Percentiles rank a stretch among this genome's conserved stretches.
phyloP scores from a whole-genome alignment of 345 rosid genomes.

The Sisymbrium irio region DNA sequence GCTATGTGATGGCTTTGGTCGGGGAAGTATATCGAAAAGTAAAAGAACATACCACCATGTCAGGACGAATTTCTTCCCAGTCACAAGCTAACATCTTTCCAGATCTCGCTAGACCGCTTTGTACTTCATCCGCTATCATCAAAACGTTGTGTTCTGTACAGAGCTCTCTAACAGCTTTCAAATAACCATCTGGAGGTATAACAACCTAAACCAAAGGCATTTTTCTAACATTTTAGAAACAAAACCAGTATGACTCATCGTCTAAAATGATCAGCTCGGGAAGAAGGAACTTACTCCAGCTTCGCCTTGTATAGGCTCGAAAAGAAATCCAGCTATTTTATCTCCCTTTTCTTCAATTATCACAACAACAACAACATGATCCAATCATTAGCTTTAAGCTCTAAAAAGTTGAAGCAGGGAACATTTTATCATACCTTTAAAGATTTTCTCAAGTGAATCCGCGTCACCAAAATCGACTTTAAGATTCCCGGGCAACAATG shows the following conservation, averaged over 20 bases:
- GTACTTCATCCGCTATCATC: constrained; percentile 97
- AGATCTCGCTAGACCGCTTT: constrained; percentile 85
- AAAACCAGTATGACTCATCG: background rate
- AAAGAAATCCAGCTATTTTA: constrained; percentile 84
- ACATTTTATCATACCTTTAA: constrained; percentile 52
- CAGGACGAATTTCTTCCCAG: constrained; percentile 92
- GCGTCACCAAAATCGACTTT: constrained; percentile 95
- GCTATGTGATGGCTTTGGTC: background rate
- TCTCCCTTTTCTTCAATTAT: constrained; percentile 63
- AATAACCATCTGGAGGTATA: constrained; percentile 83
- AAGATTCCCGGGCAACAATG: constrained; percentile 80
- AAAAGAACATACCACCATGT: constrained; percentile 65
- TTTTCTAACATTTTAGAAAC: background rate
- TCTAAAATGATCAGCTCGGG: background rate
- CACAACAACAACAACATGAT: constrained; percentile 22
- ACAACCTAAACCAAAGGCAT: constrained; percentile 50
- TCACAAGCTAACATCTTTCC: constrained; percentile 95
- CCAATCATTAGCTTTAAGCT: background rate
- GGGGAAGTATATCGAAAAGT: background rate
- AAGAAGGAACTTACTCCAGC: constrained; percentile 62
- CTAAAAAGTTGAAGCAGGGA: background rate
- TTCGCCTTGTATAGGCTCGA: constrained; percentile 98
- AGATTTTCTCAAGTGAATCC: constrained; percentile 64
- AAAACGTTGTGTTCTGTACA: constrained; percentile 73
- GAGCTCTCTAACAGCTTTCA: constrained; percentile 78